A percentile compares a stretch with the other conserved stretches of the same genome.
These are phyloP conservation scores for Calocybe cyanea DNA, from an alignment of 768 basidiomycete species.

Conservation along the genomic window DNA sequence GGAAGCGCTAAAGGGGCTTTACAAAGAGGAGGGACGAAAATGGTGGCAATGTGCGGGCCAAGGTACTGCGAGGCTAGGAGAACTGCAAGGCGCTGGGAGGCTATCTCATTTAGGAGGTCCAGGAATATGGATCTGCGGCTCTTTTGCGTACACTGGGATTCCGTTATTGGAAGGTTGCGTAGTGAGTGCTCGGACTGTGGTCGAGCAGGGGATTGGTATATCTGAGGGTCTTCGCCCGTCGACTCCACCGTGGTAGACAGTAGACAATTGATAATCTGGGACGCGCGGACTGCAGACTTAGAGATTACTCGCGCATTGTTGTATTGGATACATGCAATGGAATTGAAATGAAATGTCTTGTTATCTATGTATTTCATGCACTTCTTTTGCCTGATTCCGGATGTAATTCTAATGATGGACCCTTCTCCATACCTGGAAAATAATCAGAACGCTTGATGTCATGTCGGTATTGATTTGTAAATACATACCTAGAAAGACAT, in stretches of 20 bases:
- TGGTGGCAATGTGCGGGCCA: slow-evolving; percentile 45
- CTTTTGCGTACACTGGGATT: slow-evolving; percentile 68
- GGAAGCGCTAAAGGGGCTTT: slow-evolving; percentile 45
- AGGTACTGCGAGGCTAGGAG: slow-evolving; percentile 36
- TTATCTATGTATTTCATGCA: slow-evolving; percentile 30
- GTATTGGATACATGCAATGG: background rate
- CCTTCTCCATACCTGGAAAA: slow-evolving; percentile 50
- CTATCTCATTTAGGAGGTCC: slow-evolving; percentile 27
- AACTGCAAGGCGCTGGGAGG: slow-evolving; percentile 48
- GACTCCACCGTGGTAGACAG: slow-evolving; percentile 13
- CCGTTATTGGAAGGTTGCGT: slow-evolving; percentile 82
- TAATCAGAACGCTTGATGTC: slow-evolving; percentile 1
- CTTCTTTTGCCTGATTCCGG: slow-evolving; percentile 64
- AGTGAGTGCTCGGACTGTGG: slow-evolving; percentile 59
- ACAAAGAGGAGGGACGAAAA: slow-evolving; percentile 27
- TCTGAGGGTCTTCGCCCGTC: slow-evolving; percentile 29
- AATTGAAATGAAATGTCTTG: slow-evolving; percentile 9
- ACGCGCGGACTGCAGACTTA: background rate
- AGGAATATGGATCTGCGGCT: slow-evolving; percentile 69
- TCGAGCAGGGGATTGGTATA: slow-evolving; percentile 38
- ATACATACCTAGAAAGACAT: slow-evolving; percentile 73
- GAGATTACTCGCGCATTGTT: background rate
- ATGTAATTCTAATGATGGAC: slow-evolving; percentile 53
- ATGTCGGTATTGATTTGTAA: background rate
- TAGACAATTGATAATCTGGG: background rate